phyloP scores from a whole-genome alignment of 805 yeast genomes.

The Yarrowia yakushimensis region DNA sequence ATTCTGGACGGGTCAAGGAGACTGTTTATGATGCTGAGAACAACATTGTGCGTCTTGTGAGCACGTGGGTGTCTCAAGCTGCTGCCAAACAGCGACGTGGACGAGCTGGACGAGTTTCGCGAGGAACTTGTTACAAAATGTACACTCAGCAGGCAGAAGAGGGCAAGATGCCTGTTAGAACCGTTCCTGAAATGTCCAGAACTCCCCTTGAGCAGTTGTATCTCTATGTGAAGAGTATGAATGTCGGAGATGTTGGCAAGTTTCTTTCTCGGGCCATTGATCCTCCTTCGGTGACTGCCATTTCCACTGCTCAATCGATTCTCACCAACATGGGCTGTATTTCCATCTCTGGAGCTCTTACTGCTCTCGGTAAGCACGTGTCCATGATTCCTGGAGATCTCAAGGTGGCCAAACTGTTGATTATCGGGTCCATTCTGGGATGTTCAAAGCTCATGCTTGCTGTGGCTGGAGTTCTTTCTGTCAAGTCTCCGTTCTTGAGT shows the following conservation, averaged over 20 bases:
- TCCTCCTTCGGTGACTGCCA: conserved; percentile 59
- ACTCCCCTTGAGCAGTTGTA: conserved; percentile 80
- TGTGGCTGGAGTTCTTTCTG: conserved; percentile 70
- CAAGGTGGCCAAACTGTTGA: conserved; percentile 75
- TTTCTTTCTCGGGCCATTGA: conserved; percentile 77
- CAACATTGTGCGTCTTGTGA: conserved; percentile 68
- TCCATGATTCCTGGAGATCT: conserved; percentile 82
- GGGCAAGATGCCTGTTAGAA: conserved; percentile 59
- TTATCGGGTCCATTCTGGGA: conserved; percentile 78
- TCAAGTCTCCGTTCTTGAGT: conserved; percentile 69
- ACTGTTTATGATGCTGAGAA: conserved; percentile 64
- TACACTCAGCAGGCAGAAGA: conserved; percentile 62
- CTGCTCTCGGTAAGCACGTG: conserved; percentile 75
- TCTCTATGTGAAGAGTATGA: conserved; percentile 84
- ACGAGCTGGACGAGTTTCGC: conserved; percentile 93
- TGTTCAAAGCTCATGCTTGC: conserved; percentile 75
- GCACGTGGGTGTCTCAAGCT: conserved; percentile 85
- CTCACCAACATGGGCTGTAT: conserved; percentile 75
- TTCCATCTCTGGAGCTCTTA: conserved; percentile 47
- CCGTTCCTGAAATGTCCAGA: conserved; percentile 85
- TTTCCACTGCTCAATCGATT: conserved; percentile 50
- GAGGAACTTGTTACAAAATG: conserved; percentile 77
- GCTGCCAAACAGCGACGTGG: conserved; percentile 91
- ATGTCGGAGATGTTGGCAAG: conserved; percentile 62
- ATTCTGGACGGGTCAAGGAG: conserved; percentile 79